Evolutionary conservation across 2,329 filamentous ascomycete genomes (phyloP), one percentile per base, ranked within the genome.

Genomic region (Proliferodiscus dingleyae): DNA sequence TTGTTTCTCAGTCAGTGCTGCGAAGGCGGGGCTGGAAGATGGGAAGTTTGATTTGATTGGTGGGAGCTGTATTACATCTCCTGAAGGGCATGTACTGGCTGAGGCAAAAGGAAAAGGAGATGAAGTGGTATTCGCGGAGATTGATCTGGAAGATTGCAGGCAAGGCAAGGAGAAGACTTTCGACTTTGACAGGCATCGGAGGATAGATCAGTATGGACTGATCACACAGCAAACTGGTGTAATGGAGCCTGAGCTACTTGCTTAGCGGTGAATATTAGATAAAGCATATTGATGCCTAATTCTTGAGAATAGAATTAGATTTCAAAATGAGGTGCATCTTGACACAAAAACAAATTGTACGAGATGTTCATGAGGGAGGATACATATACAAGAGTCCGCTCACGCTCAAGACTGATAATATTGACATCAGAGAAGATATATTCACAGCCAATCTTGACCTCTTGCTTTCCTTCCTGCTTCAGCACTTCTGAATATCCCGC

Each of bases 21-120:
- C 70, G 10, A 70, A 74, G 44, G 73, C 70, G 28, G 74, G 74
- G 3, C 50, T 69, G 5, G 74, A 77, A 52, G 73, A 77, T 55
- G 71, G 71, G n/a, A 67, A 69, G 48, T 71, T 66, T 50, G 66
- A 70, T 41, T 61, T 77, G 44, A 74, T 77, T 39, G 72, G 62
- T 5, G 72, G 71, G 4, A 72, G 68, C 43, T 65, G 66, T 47
- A 74, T 76, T 46, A 65, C 71, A 13, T 67, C 66, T 45, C 72
- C 72, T 0, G 66, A 74, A 44, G 74, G 74, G 5, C 67, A 70
- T 53, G 65, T 75, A 4, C 55, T 78, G n/a, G 72, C 70, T 0
- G 71, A 77, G 61, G 67, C 70, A 9, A 67, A 65, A 53, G 72
- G 68, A 2, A 71, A 66, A 29, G 67, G 51, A 8, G 74, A 78